phyloP scores from a whole-genome alignment of 2,329 filamentous ascomycete genomes.

The Arthrobotrys conoides region DNA sequence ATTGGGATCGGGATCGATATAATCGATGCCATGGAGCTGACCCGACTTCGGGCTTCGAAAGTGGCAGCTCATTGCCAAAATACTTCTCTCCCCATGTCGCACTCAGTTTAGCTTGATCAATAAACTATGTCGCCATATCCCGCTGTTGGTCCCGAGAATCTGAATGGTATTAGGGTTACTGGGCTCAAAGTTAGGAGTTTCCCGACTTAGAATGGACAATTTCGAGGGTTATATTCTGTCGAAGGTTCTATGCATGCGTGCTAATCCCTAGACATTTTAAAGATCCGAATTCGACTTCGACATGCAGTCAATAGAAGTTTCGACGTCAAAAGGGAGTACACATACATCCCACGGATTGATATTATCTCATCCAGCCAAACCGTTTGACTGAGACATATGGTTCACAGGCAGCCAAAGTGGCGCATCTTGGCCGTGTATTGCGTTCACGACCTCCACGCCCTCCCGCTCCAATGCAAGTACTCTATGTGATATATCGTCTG shows the following conservation, averaged over 20 bases:
- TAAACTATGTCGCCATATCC: conserved; percentile 45
- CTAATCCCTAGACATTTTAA: background rate
- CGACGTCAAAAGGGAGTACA: conserved; percentile 11
- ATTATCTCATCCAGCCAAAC: background rate
- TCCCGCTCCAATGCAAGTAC: conserved; percentile 21
- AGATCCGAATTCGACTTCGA: background rate
- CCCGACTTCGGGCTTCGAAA: background rate
- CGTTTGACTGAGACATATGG: conserved; percentile 44
- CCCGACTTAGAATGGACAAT: conserved; percentile 12
- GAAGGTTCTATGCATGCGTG: conserved; percentile 12
- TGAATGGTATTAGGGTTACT: conserved; percentile 16
- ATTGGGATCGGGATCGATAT: too few species aligned
- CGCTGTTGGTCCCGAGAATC: conserved; percentile 24
- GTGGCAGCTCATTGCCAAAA: conserved; percentile 25
- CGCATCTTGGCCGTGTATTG: conserved; percentile 35
- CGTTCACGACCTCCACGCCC: conserved; percentile 20
- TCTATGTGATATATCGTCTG: conserved; percentile 24
- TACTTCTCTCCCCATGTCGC: background rate
- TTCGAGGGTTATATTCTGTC: conserved; percentile 1
- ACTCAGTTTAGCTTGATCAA: conserved; percentile 4
- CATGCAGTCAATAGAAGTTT: background rate
- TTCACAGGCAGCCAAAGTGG: conserved; percentile 53
- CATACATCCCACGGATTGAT: background rate
- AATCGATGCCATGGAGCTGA: too few species aligned
- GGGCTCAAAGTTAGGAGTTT: conserved; percentile 28